These are phyloP conservation scores for Trichoderma koningiopsis DNA, from an alignment of 2,329 filamentous ascomycete genomes.

Conservation along the genomic window DNA sequence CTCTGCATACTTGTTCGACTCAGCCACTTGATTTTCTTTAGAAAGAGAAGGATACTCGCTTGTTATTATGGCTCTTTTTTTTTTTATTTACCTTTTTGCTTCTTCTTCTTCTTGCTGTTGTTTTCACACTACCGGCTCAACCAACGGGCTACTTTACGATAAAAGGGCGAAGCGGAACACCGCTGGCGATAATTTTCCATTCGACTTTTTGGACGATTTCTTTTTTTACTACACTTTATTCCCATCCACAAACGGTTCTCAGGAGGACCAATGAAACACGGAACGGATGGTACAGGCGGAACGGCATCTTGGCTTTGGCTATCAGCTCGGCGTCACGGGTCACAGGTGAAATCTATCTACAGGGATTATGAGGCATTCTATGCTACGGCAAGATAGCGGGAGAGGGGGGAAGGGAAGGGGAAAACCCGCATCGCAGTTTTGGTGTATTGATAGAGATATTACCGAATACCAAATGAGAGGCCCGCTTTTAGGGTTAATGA, in stretches of 20 bases:
- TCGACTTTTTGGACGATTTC: neutral
- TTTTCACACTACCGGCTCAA: neutral
- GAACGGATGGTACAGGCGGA: neutral
- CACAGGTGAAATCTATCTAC: slow-evolving; percentile 14
- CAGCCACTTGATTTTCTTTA: neutral
- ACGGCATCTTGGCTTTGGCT: slow-evolving; percentile 19
- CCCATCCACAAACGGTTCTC: neutral
- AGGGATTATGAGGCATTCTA: slow-evolving; percentile 22
- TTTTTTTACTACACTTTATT: neutral
- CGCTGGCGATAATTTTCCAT: slow-evolving; percentile 11
- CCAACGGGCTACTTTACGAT: neutral
- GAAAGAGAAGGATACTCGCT: slow-evolving; percentile 8
- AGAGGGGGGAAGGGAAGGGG: neutral
- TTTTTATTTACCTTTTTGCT: neutral
- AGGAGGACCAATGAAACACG: slow-evolving; percentile 16
- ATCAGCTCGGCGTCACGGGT: slow-evolving; percentile 17
- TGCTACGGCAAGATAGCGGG: slow-evolving; percentile 1
- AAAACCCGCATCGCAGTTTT: neutral
- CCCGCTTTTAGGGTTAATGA: slow-evolving; percentile 11
- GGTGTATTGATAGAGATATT: slow-evolving; percentile 20
- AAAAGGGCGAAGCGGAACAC: neutral
- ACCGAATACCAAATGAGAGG: slow-evolving; percentile 5
- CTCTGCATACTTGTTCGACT: neutral
- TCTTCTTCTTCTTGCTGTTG: neutral
- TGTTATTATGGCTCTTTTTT: neutral